Conservation (phyloP, 2,329 filamentous ascomycete genomes). For the Pseudocercospora macadamiae region DNA sequence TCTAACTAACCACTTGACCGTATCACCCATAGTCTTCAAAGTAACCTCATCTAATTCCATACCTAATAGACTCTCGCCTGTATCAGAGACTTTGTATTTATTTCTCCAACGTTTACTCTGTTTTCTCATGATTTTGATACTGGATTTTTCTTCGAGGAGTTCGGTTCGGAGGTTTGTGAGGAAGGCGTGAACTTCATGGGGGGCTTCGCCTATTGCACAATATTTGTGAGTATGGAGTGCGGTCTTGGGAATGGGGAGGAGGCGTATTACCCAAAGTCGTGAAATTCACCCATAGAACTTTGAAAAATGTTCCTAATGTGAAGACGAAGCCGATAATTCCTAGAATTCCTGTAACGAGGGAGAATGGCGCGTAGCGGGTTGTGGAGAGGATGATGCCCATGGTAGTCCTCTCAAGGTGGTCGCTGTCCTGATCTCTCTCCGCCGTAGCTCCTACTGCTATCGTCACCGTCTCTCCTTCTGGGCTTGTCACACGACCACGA, state of each 20-base stretch:
- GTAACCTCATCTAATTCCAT: conserved; percentile 40
- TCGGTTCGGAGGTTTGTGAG: conserved; percentile 47
- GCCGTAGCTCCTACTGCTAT: background rate
- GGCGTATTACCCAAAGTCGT: conserved; percentile 34
- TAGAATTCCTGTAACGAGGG: conserved; percentile 41
- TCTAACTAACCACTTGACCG: conserved; percentile 41
- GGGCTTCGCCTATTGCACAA: conserved; percentile 31
- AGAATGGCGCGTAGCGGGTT: conserved; percentile 39
- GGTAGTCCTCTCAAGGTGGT: background rate
- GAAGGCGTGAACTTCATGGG: conserved; percentile 44
- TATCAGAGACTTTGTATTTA: conserved; percentile 20
- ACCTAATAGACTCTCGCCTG: conserved; percentile 25
- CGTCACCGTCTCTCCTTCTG: background rate
- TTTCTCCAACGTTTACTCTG: conserved; percentile 17
- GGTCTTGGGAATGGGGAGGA: background rate
- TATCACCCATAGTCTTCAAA: conserved; percentile 42
- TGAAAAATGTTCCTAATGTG: conserved; percentile 47
- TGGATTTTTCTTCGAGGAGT: conserved; percentile 45
- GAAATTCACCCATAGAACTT: conserved; percentile 46
- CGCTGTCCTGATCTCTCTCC: background rate
- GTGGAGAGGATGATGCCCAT: conserved; percentile 41
- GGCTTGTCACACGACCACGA: too few relatives aligned
- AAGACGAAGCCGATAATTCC: conserved; percentile 49
- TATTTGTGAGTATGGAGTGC: background rate
- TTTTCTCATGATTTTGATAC: conserved; percentile 37